Conservation (phyloP, 2,329 filamentous ascomycete species). For the Davidsoniella eucalypti region DNA sequence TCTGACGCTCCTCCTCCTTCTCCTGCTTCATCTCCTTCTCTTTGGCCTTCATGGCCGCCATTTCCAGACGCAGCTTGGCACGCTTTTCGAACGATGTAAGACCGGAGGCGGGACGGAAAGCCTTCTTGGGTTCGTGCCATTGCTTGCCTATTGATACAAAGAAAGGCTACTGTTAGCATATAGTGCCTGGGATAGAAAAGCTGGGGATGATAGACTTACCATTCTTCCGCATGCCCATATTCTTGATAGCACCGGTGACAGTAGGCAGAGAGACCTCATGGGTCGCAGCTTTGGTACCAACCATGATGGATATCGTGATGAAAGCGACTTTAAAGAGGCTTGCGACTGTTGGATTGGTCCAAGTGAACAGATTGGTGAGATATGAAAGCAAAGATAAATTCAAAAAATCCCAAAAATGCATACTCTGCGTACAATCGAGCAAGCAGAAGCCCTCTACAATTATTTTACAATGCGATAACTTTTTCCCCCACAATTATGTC, state of each 20-base stretch:
- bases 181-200: not conserved
- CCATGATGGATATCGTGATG: no score
- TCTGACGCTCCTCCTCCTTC: slow-evolving; percentile 72
- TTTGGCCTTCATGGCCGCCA: slow-evolving; percentile 69
- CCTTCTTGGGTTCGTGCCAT: slow-evolving; percentile 71
- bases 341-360: no score
- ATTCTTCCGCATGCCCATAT: slow-evolving; percentile 63
- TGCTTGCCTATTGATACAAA: slow-evolving; percentile 55
- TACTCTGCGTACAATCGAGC: no score
- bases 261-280: not conserved
- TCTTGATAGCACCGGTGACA: slow-evolving; percentile 22
- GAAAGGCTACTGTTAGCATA: not conserved
- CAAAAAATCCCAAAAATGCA: no score
- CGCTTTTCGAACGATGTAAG: slow-evolving; percentile 67
- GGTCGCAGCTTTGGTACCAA: no score
- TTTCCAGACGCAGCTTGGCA: slow-evolving; percentile 48
- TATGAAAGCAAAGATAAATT: no score
- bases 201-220: slow-evolving; percentile 33
- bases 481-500: no score
- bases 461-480: no score
- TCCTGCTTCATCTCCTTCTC: slow-evolving; percentile 94
- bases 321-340: no score
- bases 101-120: slow-evolving; percentile 69
- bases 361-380: no score
- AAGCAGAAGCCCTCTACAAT: no score